phyloP scores from a whole-genome alignment of 257 asterid species.

The Solanum rostratum region DNA sequence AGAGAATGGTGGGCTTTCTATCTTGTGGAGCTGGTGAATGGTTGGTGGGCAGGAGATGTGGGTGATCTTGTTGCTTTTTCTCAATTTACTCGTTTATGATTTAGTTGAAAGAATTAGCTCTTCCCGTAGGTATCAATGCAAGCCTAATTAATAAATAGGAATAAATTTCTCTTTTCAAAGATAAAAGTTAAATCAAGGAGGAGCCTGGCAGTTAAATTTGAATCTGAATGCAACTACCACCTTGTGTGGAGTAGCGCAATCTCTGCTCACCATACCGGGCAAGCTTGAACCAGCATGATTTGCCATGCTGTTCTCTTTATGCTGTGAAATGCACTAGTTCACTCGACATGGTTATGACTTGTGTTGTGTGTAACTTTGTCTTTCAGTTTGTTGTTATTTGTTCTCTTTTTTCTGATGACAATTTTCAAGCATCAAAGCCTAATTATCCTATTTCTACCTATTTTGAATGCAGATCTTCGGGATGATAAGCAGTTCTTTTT shows the following conservation, averaged over 20 bases:
- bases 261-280: neutral
- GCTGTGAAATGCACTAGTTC: neutral
- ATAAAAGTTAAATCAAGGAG: neutral
- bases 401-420: neutral
- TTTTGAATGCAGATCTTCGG: constrained; percentile 63
- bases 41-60: neutral
- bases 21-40: neutral
- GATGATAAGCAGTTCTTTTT: constrained; percentile 82
- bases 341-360: neutral
- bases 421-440: neutral
- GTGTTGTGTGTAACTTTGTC: neutral
- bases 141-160: neutral
- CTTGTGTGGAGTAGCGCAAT: neutral
- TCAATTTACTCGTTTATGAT: neutral
- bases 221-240: neutral
- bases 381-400: neutral
- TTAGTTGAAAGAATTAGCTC: neutral
- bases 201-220: neutral
- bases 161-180: neutral
- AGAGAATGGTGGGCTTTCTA: neutral
- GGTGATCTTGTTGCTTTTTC: neutral
- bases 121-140: neutral
- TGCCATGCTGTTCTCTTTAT: neutral
- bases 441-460: neutral
- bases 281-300: neutral